Conservation (phyloP, 768 basidiomycete species). For the Amanita pallidorosea region DNA sequence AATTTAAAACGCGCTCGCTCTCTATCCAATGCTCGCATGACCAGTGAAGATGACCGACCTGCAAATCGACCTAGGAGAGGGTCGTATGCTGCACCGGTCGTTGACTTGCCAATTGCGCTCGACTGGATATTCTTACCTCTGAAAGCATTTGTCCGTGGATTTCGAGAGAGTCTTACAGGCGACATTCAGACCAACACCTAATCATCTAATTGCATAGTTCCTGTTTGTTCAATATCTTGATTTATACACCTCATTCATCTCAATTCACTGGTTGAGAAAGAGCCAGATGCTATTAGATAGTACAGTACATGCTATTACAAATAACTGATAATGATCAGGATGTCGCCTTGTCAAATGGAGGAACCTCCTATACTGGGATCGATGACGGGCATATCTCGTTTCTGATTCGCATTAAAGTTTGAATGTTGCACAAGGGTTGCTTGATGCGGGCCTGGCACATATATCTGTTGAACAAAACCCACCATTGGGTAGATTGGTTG, state of each 20-base stretch:
- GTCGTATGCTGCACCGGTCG: constrained; percentile 29
- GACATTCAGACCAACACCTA: constrained; percentile 7
- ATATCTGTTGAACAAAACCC: constrained; percentile 2
- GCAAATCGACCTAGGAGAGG: constrained; percentile 43
- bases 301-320: not conserved
- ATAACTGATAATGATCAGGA: not conserved
- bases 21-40: not conserved
- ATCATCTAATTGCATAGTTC: constrained; percentile 8
- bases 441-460: constrained; percentile 1
- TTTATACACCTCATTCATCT: not conserved
- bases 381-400: not conserved
- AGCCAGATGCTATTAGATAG: not conserved
- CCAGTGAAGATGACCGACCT: constrained; percentile 23
- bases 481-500: constrained; percentile 2
- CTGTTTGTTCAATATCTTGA: not conserved
- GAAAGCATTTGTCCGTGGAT: constrained; percentile 55
- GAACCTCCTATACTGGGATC: not conserved
- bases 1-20: constrained; percentile 3
- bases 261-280: not conserved
- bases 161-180: constrained; percentile 44
- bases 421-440: constrained; percentile 5
- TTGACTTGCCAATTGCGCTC: constrained; percentile 34
- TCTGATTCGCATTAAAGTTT: not conserved
- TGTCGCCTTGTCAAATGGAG: not conserved
- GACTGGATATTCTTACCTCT: constrained; percentile 57